Percentiles rank a stretch among this genome's conserved stretches.
phyloP scores from a whole-genome alignment of 176 grass and related monocot genomes.

The Panicum miliaceum region DNA sequence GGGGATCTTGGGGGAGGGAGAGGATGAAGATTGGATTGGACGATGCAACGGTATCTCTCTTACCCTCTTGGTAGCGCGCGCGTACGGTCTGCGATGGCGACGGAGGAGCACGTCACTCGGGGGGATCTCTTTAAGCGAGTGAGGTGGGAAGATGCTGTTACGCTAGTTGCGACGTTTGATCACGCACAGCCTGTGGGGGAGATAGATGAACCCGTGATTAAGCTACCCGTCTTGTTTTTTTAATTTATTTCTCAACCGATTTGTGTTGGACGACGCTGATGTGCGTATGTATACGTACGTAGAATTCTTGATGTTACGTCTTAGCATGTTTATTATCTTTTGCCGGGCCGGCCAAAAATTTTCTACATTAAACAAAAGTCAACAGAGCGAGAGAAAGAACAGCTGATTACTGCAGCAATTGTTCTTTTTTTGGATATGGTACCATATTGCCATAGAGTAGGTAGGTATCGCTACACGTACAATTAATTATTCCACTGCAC shows the following conservation, averaged over 20 bases:
- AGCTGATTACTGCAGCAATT: neutral
- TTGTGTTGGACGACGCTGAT: no score
- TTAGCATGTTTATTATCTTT: neutral
- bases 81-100: conserved; percentile 34
- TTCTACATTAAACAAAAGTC: neutral
- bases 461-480: no score
- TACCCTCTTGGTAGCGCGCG: conserved; percentile 24
- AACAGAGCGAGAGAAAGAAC: neutral
- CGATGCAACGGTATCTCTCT: conserved; percentile 49
- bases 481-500: no score
- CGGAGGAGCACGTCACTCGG: conserved; percentile 23
- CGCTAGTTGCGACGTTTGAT: conserved; percentile 48
- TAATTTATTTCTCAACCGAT: neutral
- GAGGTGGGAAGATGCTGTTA: conserved; percentile 46
- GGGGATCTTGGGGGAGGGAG: conserved; percentile 54
- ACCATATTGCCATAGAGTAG: no score
- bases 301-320: neutral
- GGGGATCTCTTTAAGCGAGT: conserved; percentile 21
- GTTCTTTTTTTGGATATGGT: no score
- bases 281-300: neutral
- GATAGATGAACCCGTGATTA: neutral
- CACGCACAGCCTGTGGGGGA: neutral
- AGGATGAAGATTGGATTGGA: conserved; percentile 48
- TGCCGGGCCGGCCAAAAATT: neutral
- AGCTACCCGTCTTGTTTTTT: neutral